phyloP scores from a whole-genome alignment of 768 basidiomycete species.

The Fistulinella prunicolor region DNA sequence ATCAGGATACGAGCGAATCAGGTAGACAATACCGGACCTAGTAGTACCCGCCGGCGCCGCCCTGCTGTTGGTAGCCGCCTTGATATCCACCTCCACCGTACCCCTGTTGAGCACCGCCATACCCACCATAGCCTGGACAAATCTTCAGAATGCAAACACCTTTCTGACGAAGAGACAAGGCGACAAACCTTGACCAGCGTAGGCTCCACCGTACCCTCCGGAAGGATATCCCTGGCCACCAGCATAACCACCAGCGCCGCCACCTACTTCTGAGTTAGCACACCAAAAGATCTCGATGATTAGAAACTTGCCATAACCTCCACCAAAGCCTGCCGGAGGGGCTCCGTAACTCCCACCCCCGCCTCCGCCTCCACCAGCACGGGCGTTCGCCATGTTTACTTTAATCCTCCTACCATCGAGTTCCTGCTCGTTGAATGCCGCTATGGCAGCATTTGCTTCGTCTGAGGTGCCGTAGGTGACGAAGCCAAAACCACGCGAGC shows the following conservation, averaged over 20 bases:
- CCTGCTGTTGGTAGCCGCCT: constrained; percentile 25
- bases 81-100: too few species aligned
- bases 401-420: constrained; percentile 92
- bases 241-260: constrained; percentile 30
- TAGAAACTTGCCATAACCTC: constrained; percentile 21
- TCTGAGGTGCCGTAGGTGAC: constrained; percentile 63
- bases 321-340: constrained; percentile 34
- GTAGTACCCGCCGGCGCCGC: constrained; percentile 28
- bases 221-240: constrained; percentile 26
- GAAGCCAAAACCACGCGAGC: constrained; percentile 96
- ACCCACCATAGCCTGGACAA: constrained; percentile 13
- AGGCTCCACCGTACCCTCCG: constrained; percentile 26
- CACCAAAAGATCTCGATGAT: neutral
- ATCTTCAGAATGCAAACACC: constrained; percentile 1
- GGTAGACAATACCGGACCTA: constrained; percentile 7
- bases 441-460: constrained; percentile 81
- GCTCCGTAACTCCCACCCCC: constrained; percentile 33
- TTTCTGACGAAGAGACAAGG: neutral
- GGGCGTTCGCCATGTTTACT: constrained; percentile 79
- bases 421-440: constrained; percentile 79
- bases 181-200: constrained; percentile 10
- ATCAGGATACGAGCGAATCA: neutral
- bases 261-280: constrained; percentile 19
- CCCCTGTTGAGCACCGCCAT: constrained; percentile 15
- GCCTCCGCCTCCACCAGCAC: constrained; percentile 52